A percentile compares a stretch with the other conserved stretches of the same genome.
Evolutionary conservation across 495 filamentous ascomycete genomes (phyloP).

Genomic region (Talaromyces wortmannii): DNA sequence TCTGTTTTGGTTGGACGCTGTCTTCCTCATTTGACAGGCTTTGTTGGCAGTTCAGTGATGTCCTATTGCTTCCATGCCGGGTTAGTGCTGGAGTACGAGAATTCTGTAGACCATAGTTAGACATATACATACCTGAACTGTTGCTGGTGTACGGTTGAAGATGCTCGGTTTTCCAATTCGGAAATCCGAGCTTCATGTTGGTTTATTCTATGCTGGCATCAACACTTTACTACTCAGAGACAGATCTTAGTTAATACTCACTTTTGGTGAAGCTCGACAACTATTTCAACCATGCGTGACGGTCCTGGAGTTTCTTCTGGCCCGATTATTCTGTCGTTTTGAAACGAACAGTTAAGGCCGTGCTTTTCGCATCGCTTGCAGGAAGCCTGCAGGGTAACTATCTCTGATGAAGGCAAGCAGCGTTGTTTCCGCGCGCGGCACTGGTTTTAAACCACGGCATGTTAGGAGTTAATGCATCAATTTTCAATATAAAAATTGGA

Average conservation of each 20-base stretch:
- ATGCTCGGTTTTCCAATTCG: constrained; percentile 3
- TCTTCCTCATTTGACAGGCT: not conserved
- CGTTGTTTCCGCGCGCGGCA: constrained; percentile 13
- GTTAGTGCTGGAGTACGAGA: not conserved
- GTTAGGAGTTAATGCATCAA: not conserved
- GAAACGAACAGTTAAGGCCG: constrained; percentile 10
- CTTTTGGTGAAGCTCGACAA: constrained; percentile 9
- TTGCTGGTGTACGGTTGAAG: not conserved
- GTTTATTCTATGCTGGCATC: constrained; percentile 5
- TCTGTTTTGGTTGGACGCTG: not conserved
- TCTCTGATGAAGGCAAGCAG: constrained; percentile 4
- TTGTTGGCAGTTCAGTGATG: not conserved
- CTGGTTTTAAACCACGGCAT: not conserved
- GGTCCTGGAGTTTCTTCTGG: constrained; percentile 8
- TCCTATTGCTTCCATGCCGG: not conserved
- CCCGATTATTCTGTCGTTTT: constrained; percentile 5
- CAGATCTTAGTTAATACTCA: not conserved
- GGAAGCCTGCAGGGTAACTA: constrained; percentile 4
- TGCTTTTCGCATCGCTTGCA: constrained; percentile 10
- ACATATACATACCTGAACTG: not conserved
- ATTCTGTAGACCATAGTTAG: not conserved
- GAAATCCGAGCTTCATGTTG: constrained; percentile 12
- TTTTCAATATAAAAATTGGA: not conserved
- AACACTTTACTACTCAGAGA: not conserved
- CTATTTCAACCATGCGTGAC: constrained; percentile 9